Evolutionary conservation across 306 rosid species (phyloP), one percentile per base, ranked within the genome.

Genomic region (Crataegus laevigata): DNA sequence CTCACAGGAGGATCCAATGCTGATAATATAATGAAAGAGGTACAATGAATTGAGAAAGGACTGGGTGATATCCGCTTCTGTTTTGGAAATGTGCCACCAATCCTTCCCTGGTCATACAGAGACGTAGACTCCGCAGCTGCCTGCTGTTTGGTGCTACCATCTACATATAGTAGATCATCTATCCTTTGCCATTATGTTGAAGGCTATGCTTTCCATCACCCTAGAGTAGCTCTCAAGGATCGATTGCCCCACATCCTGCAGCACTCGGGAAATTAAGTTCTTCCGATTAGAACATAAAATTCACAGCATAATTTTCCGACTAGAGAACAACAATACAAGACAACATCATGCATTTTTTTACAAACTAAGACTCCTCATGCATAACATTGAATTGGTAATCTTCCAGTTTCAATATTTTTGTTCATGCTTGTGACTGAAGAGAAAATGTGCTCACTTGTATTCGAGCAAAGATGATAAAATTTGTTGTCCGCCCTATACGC

Each of bases 151-250:
- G 86, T 74, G 45, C 78, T 85, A 59, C 83, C 87, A 1, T 85
- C 87, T 11, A 83, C 79, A 50, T 78, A 80, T 45, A 87, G 68
- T 4, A 82, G 84, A 82, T 87, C 87, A 71, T 87, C 91, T 36
- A 85, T 85, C 83, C 87, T 78, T 78, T 38, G 86, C 84, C 73
- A 85, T 66, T 64, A 83, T 77, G 74, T 85, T 79, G 83, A 78
- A 87, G 77, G 89, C 84, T 76, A 87, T 66, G 87, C 87, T 83
- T 73, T 81, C 86, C 84, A 83, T 74, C 80, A 81, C 87, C 72
- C 87, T 78, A 5, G 87, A 87, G 72, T 82, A 82, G 82, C 87
- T 81, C 84, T 87, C 91, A 10, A 82, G 83, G 73, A 85, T 77
- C 45, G 87, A 83, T 26, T 79, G 81, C 71, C 86, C 89, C 69